These are phyloP conservation scores for Conoideocrella luteorostrata DNA, from an alignment of 2,329 filamentous ascomycete species.

Conservation along the genomic window DNA sequence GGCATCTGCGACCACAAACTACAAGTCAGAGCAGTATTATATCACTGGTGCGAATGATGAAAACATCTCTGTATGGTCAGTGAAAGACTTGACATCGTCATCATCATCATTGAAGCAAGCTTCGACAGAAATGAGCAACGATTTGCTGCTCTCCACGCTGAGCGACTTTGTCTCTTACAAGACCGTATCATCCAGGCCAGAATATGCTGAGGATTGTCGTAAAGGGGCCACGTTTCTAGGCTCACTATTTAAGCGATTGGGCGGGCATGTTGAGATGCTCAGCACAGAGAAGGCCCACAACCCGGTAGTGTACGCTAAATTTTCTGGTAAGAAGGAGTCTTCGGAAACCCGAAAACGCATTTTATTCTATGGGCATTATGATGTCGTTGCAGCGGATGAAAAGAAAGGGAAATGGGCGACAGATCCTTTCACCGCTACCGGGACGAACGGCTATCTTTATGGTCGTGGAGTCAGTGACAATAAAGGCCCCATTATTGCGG, in stretches of 20 bases:
- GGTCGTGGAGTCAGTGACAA: conserved; percentile 96
- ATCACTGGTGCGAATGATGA: conserved; percentile 94
- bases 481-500: conserved; percentile 92
- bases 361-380: conserved; percentile 96
- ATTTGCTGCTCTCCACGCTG: conserved; percentile 63
- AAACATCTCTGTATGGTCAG: conserved; percentile 81
- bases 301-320: conserved; percentile 88
- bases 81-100: conserved; percentile 37
- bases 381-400: conserved; percentile 86
- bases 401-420: conserved; percentile 76
- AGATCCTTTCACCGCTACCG: conserved; percentile 84
- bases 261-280: conserved; percentile 85
- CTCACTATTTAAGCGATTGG: conserved; percentile 84
- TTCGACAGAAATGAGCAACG: conserved; percentile 31
- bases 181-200: conserved; percentile 79
- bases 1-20: conserved; percentile 68
- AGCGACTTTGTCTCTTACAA: conserved; percentile 86
- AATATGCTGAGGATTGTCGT: conserved; percentile 86
- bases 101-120: conserved; percentile 24
- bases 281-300: conserved; percentile 74
- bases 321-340: conserved; percentile 66
- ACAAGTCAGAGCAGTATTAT: conserved; percentile 71
- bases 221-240: conserved; percentile 87
- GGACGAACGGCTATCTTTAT: conserved; percentile 87
- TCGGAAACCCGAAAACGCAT: conserved; percentile 71